Evolutionary conservation across 352 stramenopile genomes (phyloP).

Genomic region (Globisporangium paroecandrum): DNA sequence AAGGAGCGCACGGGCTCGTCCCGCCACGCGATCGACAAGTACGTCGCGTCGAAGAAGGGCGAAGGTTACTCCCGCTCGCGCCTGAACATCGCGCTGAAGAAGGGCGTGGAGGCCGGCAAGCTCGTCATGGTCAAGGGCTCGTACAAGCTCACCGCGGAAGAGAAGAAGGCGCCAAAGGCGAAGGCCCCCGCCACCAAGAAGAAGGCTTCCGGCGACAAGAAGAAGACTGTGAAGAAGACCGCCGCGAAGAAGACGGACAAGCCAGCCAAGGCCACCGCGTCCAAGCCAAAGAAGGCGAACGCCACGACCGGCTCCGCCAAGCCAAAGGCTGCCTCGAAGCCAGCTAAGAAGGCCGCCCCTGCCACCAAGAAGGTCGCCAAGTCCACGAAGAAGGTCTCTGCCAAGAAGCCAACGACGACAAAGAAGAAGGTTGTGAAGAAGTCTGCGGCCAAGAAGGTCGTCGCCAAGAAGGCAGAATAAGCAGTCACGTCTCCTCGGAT

Average conservation of each 20-base stretch:
- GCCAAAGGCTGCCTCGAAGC: constrained; percentile 19
- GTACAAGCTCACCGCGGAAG: constrained; percentile 91
- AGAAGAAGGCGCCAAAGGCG: constrained; percentile 79
- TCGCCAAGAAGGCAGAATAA: constrained; percentile 22
- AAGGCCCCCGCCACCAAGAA: constrained; percentile 23
- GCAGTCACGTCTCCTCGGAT: neutral
- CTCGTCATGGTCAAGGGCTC: constrained; percentile 92
- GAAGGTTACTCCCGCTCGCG: constrained; percentile 72
- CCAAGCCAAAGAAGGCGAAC: constrained; percentile 33
- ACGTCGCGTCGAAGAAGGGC: constrained; percentile 85
- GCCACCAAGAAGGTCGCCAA: constrained; percentile 12
- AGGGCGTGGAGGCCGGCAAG: constrained; percentile 83
- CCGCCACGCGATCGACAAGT: constrained; percentile 93
- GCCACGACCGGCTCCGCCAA: constrained; percentile 20
- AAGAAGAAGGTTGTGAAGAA: constrained; percentile 39
- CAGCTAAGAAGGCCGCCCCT: constrained; percentile 30
- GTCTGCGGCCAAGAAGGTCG: constrained; percentile 25
- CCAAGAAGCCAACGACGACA: constrained; percentile 30
- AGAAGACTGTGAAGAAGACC: constrained; percentile 67
- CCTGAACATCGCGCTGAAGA: constrained; percentile 90
- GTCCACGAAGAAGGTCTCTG: constrained; percentile 25
- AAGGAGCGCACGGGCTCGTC: constrained; percentile 92
- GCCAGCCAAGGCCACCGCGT: constrained; percentile 19
- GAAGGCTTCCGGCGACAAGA: constrained; percentile 21
- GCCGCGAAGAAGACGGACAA: constrained; percentile 39